Evolutionary conservation across 2,329 filamentous ascomycete species (phyloP), one percentile per base, ranked within the genome.

Genomic region (Phaeosphaeriaceae sp.): DNA sequence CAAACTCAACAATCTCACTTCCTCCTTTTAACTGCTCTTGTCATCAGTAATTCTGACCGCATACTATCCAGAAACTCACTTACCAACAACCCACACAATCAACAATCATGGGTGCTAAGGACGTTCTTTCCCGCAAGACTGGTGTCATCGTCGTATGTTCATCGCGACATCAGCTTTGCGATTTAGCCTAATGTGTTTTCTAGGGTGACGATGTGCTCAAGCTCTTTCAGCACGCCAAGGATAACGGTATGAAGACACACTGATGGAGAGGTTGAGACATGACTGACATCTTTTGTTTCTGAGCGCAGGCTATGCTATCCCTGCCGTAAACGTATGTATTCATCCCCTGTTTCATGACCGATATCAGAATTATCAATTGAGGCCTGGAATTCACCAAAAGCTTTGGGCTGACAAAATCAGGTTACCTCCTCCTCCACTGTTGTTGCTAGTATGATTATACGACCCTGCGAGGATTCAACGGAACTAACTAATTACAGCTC

Each of bases 371-470:
- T 20, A 18, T 8, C 34, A 20, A 18, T 16, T 37, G 15, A 20
- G 16, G 12, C 28, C 28, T 30, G 32, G 9, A 17, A 21, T 30
- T 17, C 1, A 8, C 15, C 6, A 21, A 33, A 21, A 33, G 11
- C 17, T 15, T 13, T n/a, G 16, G 11, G 18, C 52, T 62, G 34
- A 62, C 42, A 28, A 16, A 28, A 30, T 38, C 49, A 97, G 80
- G 90, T 96, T 72, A 97, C 93, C 67, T 96, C 92, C 34, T 96
- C 90, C 56, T 96, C 91, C 57, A 91, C 88, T 56, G 88, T 86
- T 58, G 88, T 97, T 28, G 65, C 67, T 15, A 55, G 58, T 57
- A 42, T 46, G 52, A 46, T 16, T n/a, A 9, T 28, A 36, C 12
- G 36, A 29, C 4, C 28, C 17, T 9, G 6, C 9, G 7, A 20